phyloP scores from a whole-genome alignment of 768 basidiomycete genomes.

The Calocybe cyanea region DNA sequence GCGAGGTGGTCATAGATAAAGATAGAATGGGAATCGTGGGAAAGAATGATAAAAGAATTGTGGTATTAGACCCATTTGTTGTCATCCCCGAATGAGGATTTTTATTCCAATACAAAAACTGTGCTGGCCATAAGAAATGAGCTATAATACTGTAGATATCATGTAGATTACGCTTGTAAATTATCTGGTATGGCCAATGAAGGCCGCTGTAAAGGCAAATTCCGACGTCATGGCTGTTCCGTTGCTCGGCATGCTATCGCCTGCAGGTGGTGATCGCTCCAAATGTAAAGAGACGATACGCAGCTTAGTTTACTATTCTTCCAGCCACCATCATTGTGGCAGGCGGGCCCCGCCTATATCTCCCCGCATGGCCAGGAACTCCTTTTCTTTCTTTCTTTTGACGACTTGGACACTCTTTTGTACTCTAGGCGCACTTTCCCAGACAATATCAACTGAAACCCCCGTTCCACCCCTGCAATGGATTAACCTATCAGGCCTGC shows the following conservation, averaged over 20 bases:
- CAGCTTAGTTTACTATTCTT: conserved; percentile 4
- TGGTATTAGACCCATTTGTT: background rate
- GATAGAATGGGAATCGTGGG: background rate
- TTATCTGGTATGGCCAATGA: background rate
- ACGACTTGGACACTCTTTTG: conserved; percentile 21
- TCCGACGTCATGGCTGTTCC: conserved; percentile 10
- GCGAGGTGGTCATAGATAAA: conserved; percentile 9
- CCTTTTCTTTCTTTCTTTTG: conserved; percentile 20
- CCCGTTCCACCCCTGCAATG: conserved; percentile 67
- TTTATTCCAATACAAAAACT: too few species aligned
- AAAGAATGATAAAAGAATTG: background rate
- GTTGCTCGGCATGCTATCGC: conserved; percentile 18
- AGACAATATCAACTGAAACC: conserved; percentile 48
- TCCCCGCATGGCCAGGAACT: conserved; percentile 28
- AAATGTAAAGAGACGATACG: conserved; percentile 6
- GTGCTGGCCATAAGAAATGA: too few species aligned
- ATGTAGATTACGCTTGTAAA: too few species aligned
- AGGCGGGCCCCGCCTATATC: conserved; percentile 16
- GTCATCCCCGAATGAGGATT: too few species aligned
- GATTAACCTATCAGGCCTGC: conserved; percentile 64
- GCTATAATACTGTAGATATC: too few species aligned
- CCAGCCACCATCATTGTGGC: conserved; percentile 12
- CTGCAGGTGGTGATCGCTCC: conserved; percentile 9
- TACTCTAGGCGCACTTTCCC: conserved; percentile 28
- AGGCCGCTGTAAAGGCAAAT: background rate